A percentile compares a stretch with the other conserved stretches of the same genome.
Conservation (phyloP, 257 asterid genomes). For the Anisodus tanguticus region DNA sequence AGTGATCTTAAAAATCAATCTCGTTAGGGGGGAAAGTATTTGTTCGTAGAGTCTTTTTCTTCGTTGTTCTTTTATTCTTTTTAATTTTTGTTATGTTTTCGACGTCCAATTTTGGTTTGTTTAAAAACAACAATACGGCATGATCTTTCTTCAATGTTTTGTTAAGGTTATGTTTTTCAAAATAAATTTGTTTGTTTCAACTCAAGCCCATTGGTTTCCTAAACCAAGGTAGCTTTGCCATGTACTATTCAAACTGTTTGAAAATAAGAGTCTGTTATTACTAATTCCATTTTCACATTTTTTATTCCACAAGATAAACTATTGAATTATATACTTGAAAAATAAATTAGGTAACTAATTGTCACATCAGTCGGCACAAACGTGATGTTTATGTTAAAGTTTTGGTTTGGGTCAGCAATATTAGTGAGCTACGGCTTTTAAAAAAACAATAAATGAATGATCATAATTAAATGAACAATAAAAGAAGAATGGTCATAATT, state of each 20-base stretch:
- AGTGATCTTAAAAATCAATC: no score
- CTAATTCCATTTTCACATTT: background rate
- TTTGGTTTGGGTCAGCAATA: background rate
- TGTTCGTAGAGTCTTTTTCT: no score
- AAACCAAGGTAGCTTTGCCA: background rate
- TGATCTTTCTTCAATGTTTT: no score
- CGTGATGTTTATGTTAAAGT: background rate
- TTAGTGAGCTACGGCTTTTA: background rate
- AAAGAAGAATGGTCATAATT: no score
- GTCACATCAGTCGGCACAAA: slow-evolving; percentile 28
- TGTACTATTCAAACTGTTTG: background rate
- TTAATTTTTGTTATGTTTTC: no score
- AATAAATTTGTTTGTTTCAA: background rate
- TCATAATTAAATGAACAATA: background rate
- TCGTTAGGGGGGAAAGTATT: no score
- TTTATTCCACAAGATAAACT: background rate
- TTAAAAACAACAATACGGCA: no score
- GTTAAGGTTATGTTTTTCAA: no score
- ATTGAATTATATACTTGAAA: background rate
- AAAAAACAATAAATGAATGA: background rate
- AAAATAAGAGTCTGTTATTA: background rate
- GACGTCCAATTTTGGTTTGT: no score
- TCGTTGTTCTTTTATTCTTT: no score
- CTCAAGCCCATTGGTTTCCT: background rate
- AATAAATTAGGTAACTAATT: background rate